Percentiles rank a stretch among this genome's conserved stretches.
phyloP scores from a whole-genome alignment of 148 eudicot genomes.

The Fagopyrum esculentum region DNA sequence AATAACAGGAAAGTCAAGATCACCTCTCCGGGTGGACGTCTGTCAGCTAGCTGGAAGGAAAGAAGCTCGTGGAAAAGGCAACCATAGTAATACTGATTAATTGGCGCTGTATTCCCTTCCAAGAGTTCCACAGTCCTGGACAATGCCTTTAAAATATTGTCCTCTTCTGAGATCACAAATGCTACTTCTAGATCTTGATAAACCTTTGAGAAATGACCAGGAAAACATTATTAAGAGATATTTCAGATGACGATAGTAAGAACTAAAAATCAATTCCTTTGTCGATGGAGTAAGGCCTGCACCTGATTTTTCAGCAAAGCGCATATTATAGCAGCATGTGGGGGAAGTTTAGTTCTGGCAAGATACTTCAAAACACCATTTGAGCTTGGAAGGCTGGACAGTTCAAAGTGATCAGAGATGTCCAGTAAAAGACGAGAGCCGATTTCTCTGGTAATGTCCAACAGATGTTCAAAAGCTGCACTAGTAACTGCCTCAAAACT shows the following conservation, averaged over 20 bases:
- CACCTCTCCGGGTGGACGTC: constrained; percentile 74
- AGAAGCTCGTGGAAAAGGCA: constrained; percentile 93
- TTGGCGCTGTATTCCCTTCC: constrained; percentile 75
- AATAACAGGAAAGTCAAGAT: neutral
- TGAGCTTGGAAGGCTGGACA: constrained; percentile 88
- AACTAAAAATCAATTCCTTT: neutral
- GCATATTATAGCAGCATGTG: constrained; percentile 83
- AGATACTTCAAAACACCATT: constrained; percentile 90
- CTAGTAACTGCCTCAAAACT: constrained; percentile 94
- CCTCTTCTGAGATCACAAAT: constrained; percentile 90
- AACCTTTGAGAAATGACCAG: constrained; percentile 38
- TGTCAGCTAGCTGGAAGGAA: constrained; percentile 84
- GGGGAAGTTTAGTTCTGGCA: constrained; percentile 60
- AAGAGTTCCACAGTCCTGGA: constrained; percentile 83
- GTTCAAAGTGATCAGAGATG: constrained; percentile 95
- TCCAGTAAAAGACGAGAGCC: constrained; percentile 88
- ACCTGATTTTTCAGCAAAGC: constrained; percentile 89
- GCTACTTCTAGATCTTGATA: constrained; percentile 95
- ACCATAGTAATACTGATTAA: constrained; percentile 87
- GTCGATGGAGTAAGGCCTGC: neutral
- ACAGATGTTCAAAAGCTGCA: constrained; percentile 78
- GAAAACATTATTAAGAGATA: neutral
- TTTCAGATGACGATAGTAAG: neutral
- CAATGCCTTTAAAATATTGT: constrained; percentile 60
- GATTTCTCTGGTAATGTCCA: constrained; percentile 64